Evolutionary conservation across 768 basidiomycete species (phyloP), one percentile per base, ranked within the genome.

Genomic region (Phaeotremella fagi): DNA sequence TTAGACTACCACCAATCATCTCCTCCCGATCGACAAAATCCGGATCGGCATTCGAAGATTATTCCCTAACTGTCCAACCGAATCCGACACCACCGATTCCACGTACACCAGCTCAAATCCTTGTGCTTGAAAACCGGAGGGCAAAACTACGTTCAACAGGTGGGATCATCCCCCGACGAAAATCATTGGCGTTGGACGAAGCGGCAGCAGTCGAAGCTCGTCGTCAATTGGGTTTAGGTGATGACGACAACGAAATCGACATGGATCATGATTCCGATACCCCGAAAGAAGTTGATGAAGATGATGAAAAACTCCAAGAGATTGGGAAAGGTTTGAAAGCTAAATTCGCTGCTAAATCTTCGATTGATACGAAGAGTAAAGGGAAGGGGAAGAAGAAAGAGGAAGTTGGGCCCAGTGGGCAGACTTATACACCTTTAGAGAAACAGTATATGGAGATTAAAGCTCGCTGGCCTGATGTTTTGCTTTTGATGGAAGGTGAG

Each of bases 391-490:
- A 74, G 54, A 71, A 71, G 53, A 60, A 72, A 29, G 73, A 70
- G 31, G 63, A 68, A 38, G 28, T 74, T 0, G 75, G 75, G 3
- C 75, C 75, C 3, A 71, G 68, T 45, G 75, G 75, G 6, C 45
- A 55, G 55, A 58, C 66, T 0, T 75, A 72, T 58, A 75, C 75
- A 18, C 75, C 75, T 3, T 41, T 75, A 48, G 75, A 75, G 60
- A 73, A 71, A 50, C 75, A 75, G 51, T 73, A 64, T 31, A 66
- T 72, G 61, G 68, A 73, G 51, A 67, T 72, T 45, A 75, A 75
- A 43, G 61, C 36, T 29, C 58, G 59, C 26, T 64, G 73, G 50
- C 61, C 62, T 44, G 72, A 73, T 55, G 70, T 75, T 4, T 47
- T 75, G 28, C 49, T 75, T 24, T 33, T 75, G 37, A 70, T 70